A percentile compares a stretch with the other conserved stretches of the same genome.
Conservation (phyloP, 305 asterid species). For the Solanum hybrid region DNA sequence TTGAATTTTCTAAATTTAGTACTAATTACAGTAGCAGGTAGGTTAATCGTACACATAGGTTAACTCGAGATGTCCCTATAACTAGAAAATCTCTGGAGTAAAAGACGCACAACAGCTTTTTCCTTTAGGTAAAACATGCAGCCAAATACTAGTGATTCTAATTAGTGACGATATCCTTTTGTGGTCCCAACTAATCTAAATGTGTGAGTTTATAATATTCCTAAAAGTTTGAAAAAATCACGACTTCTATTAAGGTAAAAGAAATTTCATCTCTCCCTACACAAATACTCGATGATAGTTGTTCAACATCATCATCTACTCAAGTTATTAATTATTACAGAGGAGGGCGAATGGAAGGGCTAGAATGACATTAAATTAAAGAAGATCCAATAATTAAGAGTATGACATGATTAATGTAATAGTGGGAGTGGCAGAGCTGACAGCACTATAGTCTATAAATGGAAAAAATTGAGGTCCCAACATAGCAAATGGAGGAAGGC, state of each 20-base stretch:
- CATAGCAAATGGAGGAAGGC: slow-evolving; percentile 7
- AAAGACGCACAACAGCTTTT: background rate
- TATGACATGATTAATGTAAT: background rate
- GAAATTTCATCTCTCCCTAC: background rate
- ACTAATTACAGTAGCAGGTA: background rate
- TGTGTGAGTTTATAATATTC: background rate
- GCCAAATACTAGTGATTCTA: background rate
- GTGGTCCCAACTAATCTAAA: background rate
- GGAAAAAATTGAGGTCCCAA: background rate
- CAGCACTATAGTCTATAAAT: background rate
- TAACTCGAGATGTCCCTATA: background rate
- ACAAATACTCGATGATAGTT: background rate
- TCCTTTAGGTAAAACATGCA: background rate
- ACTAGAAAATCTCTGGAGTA: background rate
- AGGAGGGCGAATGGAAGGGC: background rate
- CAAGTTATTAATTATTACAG: background rate
- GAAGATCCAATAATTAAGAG: background rate
- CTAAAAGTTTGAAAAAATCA: background rate
- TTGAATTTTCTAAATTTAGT: background rate
- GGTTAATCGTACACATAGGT: background rate
- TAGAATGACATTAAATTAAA: background rate
- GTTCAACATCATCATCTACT: background rate
- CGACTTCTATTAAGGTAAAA: background rate
- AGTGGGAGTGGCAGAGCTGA: background rate
- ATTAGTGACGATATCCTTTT: background rate